Base-by-base conservation (phyloP, 352 stramenopile species). In the Albugo candida region DNA sequence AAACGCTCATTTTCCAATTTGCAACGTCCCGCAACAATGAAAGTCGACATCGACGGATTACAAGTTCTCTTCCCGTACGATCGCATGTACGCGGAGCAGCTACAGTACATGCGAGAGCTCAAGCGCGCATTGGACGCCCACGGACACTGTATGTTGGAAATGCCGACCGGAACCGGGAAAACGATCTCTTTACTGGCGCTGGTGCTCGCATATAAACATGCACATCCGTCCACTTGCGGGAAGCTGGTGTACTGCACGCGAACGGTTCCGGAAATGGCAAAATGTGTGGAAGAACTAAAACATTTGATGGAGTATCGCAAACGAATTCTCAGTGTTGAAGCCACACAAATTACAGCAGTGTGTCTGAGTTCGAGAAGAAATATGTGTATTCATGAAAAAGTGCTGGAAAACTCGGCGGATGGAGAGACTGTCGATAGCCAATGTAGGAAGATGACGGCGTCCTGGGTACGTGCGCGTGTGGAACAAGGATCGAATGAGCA, bases 241-340 rank as follows among this genome's bases (percentile, higher is more conserved):
- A 99, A 99, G 65, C 73, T 99, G 43, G 77, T 99, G 19, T 99
- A 99, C 64, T 99, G 95, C 63, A 99, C 96, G 34, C 92, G 96
- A 17, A 99, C 96, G 5, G 95, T 99, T 17, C 94, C 95, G 0
- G 96, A 99, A 70, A 99, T 99, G 95, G 89, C 93, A 39, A 96
- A 97, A 54, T 95, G 83, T 53, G 81, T 99, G 55, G 89, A 98
- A 57, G 95, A 99, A 65, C 73, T 99, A 50, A 98, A 97, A 61
- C 72, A 80, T 14, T 82, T 99, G 19, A 70, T 98, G 8, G 49
- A 55, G 13, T 94, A 92, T 57, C 64, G 82, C 10, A 52, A 61
- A 17, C 44, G 83, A 52, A 57, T 83, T 34, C 65, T 88, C 24
- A 81, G 70, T 18, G 65, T 63, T 18, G 55, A 61, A 37, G 65